phyloP scores from a whole-genome alignment of 2,329 filamentous ascomycete species.

The Teratosphaeria gauchensis region DNA sequence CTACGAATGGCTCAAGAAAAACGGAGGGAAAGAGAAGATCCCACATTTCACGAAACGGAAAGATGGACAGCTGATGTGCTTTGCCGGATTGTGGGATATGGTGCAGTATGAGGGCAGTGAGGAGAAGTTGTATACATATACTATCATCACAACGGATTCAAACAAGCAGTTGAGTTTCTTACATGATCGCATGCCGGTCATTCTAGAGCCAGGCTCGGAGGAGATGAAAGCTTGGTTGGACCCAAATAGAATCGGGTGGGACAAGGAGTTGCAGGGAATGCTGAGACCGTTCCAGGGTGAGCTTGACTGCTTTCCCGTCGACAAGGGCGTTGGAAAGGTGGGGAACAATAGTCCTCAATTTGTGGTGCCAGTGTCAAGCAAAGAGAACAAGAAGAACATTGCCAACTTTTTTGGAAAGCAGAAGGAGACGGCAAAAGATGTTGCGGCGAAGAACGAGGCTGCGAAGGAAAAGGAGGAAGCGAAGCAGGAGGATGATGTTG shows the following conservation, averaged over 20 bases:
- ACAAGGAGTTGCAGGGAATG: constrained; percentile 62
- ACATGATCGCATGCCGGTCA: constrained; percentile 92
- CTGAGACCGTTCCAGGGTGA: constrained; percentile 72
- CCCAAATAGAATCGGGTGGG: constrained; percentile 62
- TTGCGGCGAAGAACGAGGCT: constrained; percentile 26
- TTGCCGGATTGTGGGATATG: constrained; percentile 88
- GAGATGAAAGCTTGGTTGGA: constrained; percentile 69
- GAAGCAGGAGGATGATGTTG: constrained; percentile 20
- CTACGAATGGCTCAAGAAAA: constrained; percentile 89
- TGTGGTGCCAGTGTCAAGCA: constrained; percentile 71
- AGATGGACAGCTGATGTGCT: constrained; percentile 75
- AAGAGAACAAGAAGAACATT: constrained; percentile 86
- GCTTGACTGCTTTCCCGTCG: constrained; percentile 77
- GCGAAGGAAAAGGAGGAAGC: constrained; percentile 21
- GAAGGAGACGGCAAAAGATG: constrained; percentile 27
- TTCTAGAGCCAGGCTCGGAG: constrained; percentile 67
- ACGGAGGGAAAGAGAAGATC: constrained; percentile 64
- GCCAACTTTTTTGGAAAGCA: constrained; percentile 78
- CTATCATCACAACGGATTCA: constrained; percentile 82
- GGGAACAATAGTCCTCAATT: constrained; percentile 82
- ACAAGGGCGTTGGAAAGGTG: constrained; percentile 84
- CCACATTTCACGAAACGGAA: constrained; percentile 76
- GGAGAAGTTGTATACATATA: constrained; percentile 75
- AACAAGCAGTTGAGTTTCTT: constrained; percentile 76
- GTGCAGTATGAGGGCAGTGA: constrained; percentile 65